A percentile compares a stretch with the other conserved stretches of the same genome.
These are phyloP conservation scores for Plasmodium chabaudi DNA, from an alignment of 169 alveolate genomes.

Conservation along the genomic window DNA sequence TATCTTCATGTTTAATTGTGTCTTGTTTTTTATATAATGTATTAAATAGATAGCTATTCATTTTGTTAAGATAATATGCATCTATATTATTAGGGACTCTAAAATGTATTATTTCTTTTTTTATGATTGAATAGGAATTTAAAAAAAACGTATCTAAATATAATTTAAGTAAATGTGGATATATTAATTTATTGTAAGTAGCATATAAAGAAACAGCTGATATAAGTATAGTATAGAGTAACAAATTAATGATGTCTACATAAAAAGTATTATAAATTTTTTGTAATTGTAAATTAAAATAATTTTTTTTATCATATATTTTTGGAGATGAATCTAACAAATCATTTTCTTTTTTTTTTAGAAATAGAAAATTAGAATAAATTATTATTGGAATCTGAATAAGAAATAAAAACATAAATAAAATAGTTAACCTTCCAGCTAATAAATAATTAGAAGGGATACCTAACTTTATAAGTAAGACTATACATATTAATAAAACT, in stretches of 20 bases:
- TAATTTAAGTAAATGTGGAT: conserved; percentile 65
- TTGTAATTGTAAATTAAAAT: conserved; percentile 47
- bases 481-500: conserved; percentile 21
- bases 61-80: conserved; percentile 57
- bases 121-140: conserved; percentile 42
- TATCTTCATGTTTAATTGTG: conserved; percentile 15
- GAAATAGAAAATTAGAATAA: conserved; percentile 29
- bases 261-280: conserved; percentile 18
- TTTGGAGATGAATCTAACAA: neutral
- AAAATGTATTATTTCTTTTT: conserved; percentile 68
- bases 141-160: conserved; percentile 44
- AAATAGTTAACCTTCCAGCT: conserved; percentile 68
- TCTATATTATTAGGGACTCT: conserved; percentile 74
- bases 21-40: conserved; percentile 62
- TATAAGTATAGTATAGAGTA: conserved; percentile 30
- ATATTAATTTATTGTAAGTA: conserved; percentile 51
- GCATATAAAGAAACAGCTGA: conserved; percentile 43
- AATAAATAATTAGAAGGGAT: conserved; percentile 64
- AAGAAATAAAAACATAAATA: conserved; percentile 54
- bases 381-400: conserved; percentile 49
- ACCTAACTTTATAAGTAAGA: conserved; percentile 39
- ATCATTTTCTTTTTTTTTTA: conserved; percentile 26
- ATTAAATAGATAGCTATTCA: conserved; percentile 70
- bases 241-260: conserved; percentile 38
- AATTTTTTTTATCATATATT: conserved; percentile 39